Conservation (phyloP, 768 basidiomycete genomes). For the Lactifluus hygrophoroides region DNA sequence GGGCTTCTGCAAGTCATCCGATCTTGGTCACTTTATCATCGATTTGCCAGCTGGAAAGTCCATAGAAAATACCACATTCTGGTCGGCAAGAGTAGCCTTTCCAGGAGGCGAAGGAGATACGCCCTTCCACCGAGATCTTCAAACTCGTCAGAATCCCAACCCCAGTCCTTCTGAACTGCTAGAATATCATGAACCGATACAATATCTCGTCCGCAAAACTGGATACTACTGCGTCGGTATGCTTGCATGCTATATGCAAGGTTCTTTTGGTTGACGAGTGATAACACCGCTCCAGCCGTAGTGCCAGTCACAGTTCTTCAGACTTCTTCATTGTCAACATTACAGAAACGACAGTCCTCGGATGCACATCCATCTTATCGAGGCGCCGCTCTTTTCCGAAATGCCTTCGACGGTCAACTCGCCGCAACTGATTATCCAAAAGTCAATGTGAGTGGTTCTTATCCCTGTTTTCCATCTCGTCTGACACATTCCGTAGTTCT, state of each 20-base stretch:
- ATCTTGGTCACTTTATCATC: slow-evolving; percentile 89
- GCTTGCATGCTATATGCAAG: slow-evolving; percentile 24
- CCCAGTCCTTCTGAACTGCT: slow-evolving; percentile 44
- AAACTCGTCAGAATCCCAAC: slow-evolving; percentile 30
- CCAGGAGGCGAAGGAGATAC: slow-evolving; percentile 30
- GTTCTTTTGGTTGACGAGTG: neutral
- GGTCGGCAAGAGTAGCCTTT: slow-evolving; percentile 73
- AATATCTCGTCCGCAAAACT: slow-evolving; percentile 74
- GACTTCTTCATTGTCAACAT: slow-evolving; percentile 9
- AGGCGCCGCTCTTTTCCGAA: slow-evolving; percentile 77
- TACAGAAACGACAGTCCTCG: slow-evolving; percentile 30
- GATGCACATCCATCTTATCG: slow-evolving; percentile 70
- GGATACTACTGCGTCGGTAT: slow-evolving; percentile 95
- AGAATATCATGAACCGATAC: slow-evolving; percentile 61
- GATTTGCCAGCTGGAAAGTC: slow-evolving; percentile 54
- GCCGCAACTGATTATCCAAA: slow-evolving; percentile 96
- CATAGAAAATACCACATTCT: slow-evolving; percentile 73
- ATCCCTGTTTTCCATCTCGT: neutral
- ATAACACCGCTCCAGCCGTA: slow-evolving; percentile 43
- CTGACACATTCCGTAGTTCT: slow-evolving; percentile 50
- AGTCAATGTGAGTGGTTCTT: slow-evolving; percentile 60
- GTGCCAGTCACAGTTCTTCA: slow-evolving; percentile 81
- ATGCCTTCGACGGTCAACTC: slow-evolving; percentile 80
- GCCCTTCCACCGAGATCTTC: slow-evolving; percentile 14
- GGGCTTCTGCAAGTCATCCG: slow-evolving; percentile 58